A percentile compares a stretch with the other conserved stretches of the same genome.
phyloP scores from a whole-genome alignment of 371 early-diverging fungal genomes.

The Choanephora cucurbitarum region DNA sequence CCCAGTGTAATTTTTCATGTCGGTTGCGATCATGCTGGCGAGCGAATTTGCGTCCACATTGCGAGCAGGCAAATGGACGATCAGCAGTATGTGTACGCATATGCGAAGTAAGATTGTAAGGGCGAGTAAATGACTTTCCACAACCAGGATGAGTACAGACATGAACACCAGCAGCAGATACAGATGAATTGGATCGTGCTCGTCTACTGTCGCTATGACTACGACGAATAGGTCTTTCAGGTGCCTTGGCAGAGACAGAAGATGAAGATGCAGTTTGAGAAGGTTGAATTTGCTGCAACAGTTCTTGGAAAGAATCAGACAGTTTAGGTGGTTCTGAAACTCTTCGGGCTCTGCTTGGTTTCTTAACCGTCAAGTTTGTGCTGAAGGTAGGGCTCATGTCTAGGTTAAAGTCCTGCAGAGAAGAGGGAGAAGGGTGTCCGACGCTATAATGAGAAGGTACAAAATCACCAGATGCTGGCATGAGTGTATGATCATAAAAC shows the following conservation, averaged over 20 bases:
- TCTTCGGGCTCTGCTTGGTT: constrained; percentile 16
- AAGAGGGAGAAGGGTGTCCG: constrained; percentile 11
- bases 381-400: neutral
- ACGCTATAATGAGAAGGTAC: neutral
- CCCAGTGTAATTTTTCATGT: constrained; percentile 60
- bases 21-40: constrained; percentile 64
- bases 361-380: constrained; percentile 12
- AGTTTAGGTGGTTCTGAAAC: constrained; percentile 27
- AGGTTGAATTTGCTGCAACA: too few species aligned
- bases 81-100: constrained; percentile 87
- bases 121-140: constrained; percentile 66
- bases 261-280: too few species aligned
- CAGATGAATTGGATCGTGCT: too few species aligned
- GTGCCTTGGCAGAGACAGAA: too few species aligned
- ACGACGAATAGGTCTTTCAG: too few species aligned
- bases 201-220: too few species aligned
- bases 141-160: constrained; percentile 56
- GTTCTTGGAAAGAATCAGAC: constrained; percentile 7
- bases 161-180: constrained; percentile 11
- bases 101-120: constrained; percentile 79
- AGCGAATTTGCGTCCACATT: constrained; percentile 54
- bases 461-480: too few species aligned
- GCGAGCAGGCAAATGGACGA: constrained; percentile 62
- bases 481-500: too few species aligned
- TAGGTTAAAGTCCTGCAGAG: neutral